Conservation (phyloP, 2,329 filamentous ascomycete genomes). For the Fusarium sp. region DNA sequence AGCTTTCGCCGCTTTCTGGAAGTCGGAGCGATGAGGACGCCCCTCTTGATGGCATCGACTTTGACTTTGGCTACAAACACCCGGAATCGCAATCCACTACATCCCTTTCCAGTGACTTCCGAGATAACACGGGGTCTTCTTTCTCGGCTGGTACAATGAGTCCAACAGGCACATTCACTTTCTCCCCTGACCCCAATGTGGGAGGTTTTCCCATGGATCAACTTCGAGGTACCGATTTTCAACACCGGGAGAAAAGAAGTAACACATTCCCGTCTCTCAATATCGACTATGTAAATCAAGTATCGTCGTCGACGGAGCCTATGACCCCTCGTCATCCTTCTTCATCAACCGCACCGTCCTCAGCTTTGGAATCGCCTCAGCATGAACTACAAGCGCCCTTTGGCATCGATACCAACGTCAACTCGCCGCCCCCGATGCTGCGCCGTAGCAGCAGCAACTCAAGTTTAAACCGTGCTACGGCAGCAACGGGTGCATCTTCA, state of each 20-base stretch:
- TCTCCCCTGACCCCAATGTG: conserved; percentile 79
- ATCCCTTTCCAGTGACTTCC: conserved; percentile 51
- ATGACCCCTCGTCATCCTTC: conserved; percentile 65
- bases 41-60: conserved; percentile 59
- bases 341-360: conserved; percentile 63
- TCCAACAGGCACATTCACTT: conserved; percentile 79
- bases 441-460: conserved; percentile 55
- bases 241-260: conserved; percentile 77
- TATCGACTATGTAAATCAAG: conserved; percentile 68
- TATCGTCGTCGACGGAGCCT: conserved; percentile 55
- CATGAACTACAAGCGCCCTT: conserved; percentile 62
- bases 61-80: conserved; percentile 53
- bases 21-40: conserved; percentile 78
- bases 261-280: conserved; percentile 86
- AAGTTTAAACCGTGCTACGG: conserved; percentile 51
- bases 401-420: conserved; percentile 60
- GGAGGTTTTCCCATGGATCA: conserved; percentile 71
- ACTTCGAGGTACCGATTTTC: conserved; percentile 65
- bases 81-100: conserved; percentile 54
- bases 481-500: conserved; percentile 35
- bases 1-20: conserved; percentile 77
- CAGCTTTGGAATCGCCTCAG: conserved; percentile 65
- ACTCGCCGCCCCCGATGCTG: conserved; percentile 53
- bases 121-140: conserved; percentile 63
- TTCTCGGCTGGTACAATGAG: conserved; percentile 81